These are phyloP conservation scores for Gomphus bonarii DNA, from an alignment of 1,284 basidiomycete genomes.

Conservation along the genomic window DNA sequence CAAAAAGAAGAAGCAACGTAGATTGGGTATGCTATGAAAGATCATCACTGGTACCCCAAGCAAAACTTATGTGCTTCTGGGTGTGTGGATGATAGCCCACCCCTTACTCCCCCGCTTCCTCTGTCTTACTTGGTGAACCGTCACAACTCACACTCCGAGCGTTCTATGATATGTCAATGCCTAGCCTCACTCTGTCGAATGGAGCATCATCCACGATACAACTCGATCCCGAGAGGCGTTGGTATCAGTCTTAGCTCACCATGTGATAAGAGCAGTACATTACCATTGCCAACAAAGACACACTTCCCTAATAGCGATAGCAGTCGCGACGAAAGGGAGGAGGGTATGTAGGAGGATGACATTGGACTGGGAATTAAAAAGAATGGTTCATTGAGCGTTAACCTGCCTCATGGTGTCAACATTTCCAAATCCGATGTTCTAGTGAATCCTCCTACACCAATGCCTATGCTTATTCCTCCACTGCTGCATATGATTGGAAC, in stretches of 20 bases:
- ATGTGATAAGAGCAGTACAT: slow-evolving; percentile 58
- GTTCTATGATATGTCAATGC: slow-evolving; percentile 46
- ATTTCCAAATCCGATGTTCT: slow-evolving; percentile 5
- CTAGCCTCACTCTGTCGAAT: slow-evolving; percentile 9
- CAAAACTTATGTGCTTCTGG: slow-evolving; percentile 12
- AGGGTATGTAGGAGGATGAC: not conserved
- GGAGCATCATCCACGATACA: slow-evolving; percentile 31
- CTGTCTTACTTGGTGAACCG: slow-evolving; percentile 74
- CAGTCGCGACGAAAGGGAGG: slow-evolving; percentile 26
- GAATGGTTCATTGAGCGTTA: not conserved
- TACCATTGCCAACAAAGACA: slow-evolving; percentile 60
- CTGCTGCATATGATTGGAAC: slow-evolving; percentile 14
- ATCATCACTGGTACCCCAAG: slow-evolving; percentile 53
- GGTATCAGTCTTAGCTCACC: slow-evolving; percentile 48
- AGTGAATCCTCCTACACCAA: not conserved
- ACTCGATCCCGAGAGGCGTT: slow-evolving; percentile 36
- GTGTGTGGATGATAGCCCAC: slow-evolving; percentile 34
- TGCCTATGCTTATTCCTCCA: slow-evolving; percentile 13
- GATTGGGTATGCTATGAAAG: slow-evolving; percentile 75
- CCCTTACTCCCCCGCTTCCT: slow-evolving; percentile 77
- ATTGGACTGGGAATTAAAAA: not conserved
- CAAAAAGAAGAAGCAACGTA: no score
- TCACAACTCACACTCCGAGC: slow-evolving; percentile 36
- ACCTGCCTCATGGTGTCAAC: not conserved
- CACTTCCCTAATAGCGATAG: slow-evolving; percentile 34